Evolutionary conservation across 148 eudicot genomes (phyloP), one percentile per base, ranked within the genome.

Genomic region (Diospyros kaki): DNA sequence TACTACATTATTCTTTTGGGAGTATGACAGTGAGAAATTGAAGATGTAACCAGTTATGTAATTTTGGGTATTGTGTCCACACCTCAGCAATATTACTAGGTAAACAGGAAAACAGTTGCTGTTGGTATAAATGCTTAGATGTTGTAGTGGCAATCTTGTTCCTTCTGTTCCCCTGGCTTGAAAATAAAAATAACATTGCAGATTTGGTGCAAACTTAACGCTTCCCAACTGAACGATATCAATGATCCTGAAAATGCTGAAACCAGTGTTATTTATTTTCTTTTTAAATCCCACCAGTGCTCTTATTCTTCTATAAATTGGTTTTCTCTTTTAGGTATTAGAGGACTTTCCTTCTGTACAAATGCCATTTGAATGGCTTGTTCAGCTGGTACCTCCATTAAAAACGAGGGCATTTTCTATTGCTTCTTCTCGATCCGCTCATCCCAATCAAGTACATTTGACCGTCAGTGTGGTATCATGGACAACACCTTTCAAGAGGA

Each of bases 301-400:
- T 76, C 41, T 67, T 43, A 54, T 45, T 41, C 9, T 54, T 55
- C 10, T 55, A 2, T 54, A 43, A 64, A 48, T 54, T 43, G 28
- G 11, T 58, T 17, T 60, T 42, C 58, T 52, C 50, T 40, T 79
- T 46, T 74, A 92, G 98, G 97, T 94, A 67, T 75, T 94, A 46
- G 90, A 89, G 76, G 98, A 92, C 86, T 94, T 94, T 64, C 97
- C 97, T 46, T 94, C 98, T 43, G 95, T 94, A 65, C 90, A 91
- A 76, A 90, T 94, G 89, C 97, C 97, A 66, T 92, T 94, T 75
- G 95, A 92, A 83, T 94, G 97, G 98, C 85, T 94, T 76, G 91
- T 92, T 64, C 93, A 94, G 81, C 84, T 94, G 63, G 90, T 87
- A 62, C 98, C 96, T 71, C 92, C 97, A 67, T 71, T 94, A 67